Evolutionary conservation across 2,329 filamentous ascomycete genomes (phyloP).

Genomic region (Coniochaeta ligniaria): DNA sequence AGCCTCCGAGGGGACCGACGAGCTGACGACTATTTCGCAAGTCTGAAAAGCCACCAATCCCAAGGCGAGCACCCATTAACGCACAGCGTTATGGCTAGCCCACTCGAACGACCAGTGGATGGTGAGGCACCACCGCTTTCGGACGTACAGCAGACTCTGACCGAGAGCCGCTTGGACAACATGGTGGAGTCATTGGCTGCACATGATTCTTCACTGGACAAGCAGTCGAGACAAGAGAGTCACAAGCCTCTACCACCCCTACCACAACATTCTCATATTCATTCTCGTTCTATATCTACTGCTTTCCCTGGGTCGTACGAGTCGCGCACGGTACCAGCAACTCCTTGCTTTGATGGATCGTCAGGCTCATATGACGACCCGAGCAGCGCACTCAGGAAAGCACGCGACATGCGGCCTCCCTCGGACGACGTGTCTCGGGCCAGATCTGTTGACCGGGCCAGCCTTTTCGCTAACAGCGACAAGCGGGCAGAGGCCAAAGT

Average conservation of each 20-base stretch:
- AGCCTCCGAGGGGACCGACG: constrained; percentile 46
- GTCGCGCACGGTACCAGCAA: constrained; percentile 25
- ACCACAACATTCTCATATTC: constrained; percentile 29
- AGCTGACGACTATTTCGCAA: constrained; percentile 46
- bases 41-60: constrained; percentile 25
- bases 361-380: constrained; percentile 21
- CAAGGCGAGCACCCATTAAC: constrained; percentile 65
- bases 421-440: constrained; percentile 45
- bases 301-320: constrained; percentile 29
- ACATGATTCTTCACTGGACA: not conserved
- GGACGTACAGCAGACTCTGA: constrained; percentile 8
- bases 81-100: constrained; percentile 66
- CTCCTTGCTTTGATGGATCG: constrained; percentile 26
- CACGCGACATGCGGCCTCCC: constrained; percentile 28
- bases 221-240: constrained; percentile 16
- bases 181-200: not conserved
- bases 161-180: constrained; percentile 3
- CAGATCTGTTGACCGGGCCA: constrained; percentile 53
- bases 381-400: constrained; percentile 36
- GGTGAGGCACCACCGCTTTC: constrained; percentile 9
- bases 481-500: constrained; percentile 59
- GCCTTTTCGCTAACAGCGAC: constrained; percentile 49
- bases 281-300: constrained; percentile 36
- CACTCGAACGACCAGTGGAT: constrained; percentile 37
- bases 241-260: constrained; percentile 19